phyloP scores from a whole-genome alignment of 495 filamentous ascomycete genomes.

The Penicillium samsonianum region DNA sequence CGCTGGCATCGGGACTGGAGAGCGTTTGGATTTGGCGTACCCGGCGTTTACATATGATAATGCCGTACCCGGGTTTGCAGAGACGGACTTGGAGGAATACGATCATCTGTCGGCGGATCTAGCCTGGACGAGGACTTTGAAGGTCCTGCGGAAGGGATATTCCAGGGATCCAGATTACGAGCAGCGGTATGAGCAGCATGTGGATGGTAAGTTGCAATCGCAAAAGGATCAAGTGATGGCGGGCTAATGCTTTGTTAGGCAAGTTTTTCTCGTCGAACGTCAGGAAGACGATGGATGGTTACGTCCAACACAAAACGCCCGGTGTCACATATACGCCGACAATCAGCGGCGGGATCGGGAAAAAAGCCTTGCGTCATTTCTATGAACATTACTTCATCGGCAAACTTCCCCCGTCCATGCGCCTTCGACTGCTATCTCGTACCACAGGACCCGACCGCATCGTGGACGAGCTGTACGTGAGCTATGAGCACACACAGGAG shows the following conservation, averaged over 20 bases:
- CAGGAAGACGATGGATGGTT: constrained; percentile 53
- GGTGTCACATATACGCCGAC: constrained; percentile 59
- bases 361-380: constrained; percentile 64
- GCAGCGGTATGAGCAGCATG: constrained; percentile 57
- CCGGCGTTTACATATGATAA: constrained; percentile 52
- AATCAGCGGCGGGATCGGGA: constrained; percentile 73
- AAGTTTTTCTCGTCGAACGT: constrained; percentile 52
- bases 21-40: constrained; percentile 40
- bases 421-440: constrained; percentile 68
- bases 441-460: constrained; percentile 64
- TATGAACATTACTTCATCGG: constrained; percentile 76
- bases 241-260: constrained; percentile 20
- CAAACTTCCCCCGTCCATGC: constrained; percentile 65
- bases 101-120: constrained; percentile 53
- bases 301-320: constrained; percentile 50
- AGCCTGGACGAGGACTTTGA: constrained; percentile 58
- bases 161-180: constrained; percentile 61
- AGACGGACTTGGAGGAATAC: constrained; percentile 52
- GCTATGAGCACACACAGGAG: constrained; percentile 69
- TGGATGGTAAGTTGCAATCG: constrained; percentile 46
- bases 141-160: constrained; percentile 56
- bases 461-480: constrained; percentile 58
- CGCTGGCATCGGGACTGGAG: constrained; percentile 57
- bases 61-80: constrained; percentile 59
- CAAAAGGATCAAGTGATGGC: not conserved